Evolutionary conservation across 192 early-diverging fungal genomes (phyloP), one percentile per base, ranked within the genome.

Genomic region (Rhizoclosmatium globosum): DNA sequence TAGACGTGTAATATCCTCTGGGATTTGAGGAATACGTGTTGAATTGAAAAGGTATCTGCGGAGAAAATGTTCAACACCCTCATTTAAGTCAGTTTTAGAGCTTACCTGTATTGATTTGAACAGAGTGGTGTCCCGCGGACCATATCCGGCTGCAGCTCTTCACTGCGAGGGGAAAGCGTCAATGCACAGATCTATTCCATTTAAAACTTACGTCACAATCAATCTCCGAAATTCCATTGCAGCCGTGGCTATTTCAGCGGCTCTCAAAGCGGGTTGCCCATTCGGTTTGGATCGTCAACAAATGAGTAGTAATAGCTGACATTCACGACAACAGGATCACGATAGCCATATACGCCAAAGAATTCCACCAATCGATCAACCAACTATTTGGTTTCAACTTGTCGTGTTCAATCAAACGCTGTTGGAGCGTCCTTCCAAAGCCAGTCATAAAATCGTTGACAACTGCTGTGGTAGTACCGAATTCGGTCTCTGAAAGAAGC

Each of bases 281-380:
- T 13, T 2, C 94, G 89, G 60, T 91, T 79, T 82, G 87, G 91
- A 82, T 98, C 95, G 81, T 99, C 96, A 83, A 92, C 92, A 86
- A 94, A 97, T 53, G 67, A 88, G 85, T 93, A 99, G 80, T 98
- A 99, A 90, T 99, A 99, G 79, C 92, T 95, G 68, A 99, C 97
- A 78, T 95, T 93, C 78, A 97, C 89, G 47, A 95, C 94, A 19
- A 97, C 93, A 9, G 96, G 94, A 77, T 99, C 97, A 68, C 96
- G 92, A 88, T 97, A 98, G 91, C 94, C 82, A 85, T 85, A 59
- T 71, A 80, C 4, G 62, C 83, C 73, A 64, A 97, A 78, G 95
- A 96, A 81, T 95, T 95, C 97, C 97, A 99, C 97, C 97, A 99
- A 79, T 98, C 96, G 84, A 95, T 95, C 70, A 97, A 65, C 88